Conservation (phyloP, 768 basidiomycete species). For the Lactifluus subvellereus region DNA sequence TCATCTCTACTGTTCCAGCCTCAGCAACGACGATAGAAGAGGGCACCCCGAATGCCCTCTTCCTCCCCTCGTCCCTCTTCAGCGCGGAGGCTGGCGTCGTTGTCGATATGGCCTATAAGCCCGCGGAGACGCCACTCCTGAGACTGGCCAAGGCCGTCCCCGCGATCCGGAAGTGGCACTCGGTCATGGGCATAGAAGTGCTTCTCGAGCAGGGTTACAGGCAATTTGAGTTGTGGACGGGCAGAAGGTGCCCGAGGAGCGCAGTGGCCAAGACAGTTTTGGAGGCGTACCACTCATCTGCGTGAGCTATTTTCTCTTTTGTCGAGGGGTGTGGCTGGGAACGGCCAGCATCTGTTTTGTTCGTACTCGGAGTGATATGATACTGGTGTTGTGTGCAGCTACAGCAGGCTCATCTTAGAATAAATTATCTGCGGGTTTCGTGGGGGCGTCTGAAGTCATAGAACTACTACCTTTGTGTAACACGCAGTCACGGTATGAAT, state of each 20-base stretch:
- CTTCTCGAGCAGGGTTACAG: slow-evolving; percentile 84
- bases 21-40: slow-evolving; percentile 44
- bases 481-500: background rate
- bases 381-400: too few species aligned
- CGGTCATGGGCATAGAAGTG: slow-evolving; percentile 74
- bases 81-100: slow-evolving; percentile 60
- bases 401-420: background rate
- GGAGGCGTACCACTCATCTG: slow-evolving; percentile 35
- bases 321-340: background rate
- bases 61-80: slow-evolving; percentile 55
- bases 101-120: slow-evolving; percentile 94
- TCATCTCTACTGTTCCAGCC: slow-evolving; percentile 87
- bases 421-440: background rate
- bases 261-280: slow-evolving; percentile 45
- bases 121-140: slow-evolving; percentile 77
- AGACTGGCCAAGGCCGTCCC: slow-evolving; percentile 49
- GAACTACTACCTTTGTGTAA: background rate
- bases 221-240: slow-evolving; percentile 83
- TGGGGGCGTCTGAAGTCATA: background rate
- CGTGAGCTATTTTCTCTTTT: background rate
- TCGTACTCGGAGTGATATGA: too few species aligned
- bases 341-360: too few species aligned
- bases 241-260: slow-evolving; percentile 49
- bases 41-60: slow-evolving; percentile 34
- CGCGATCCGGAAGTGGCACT: slow-evolving; percentile 48